Base-by-base conservation (phyloP, 176 grass and related monocot species). In the Saccharum spontaneum region DNA sequence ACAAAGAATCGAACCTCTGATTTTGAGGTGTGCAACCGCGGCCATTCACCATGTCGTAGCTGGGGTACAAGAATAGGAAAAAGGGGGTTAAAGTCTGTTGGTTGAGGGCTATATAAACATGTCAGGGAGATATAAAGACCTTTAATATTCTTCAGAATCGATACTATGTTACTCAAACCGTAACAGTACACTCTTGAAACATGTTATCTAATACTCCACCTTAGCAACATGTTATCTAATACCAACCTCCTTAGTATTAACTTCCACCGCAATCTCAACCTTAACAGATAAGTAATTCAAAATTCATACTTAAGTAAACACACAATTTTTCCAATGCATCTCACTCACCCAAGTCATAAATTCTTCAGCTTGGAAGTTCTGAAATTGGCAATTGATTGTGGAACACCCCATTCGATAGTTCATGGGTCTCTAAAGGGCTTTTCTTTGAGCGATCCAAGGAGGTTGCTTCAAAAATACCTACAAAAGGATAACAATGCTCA, bases 391-490 rank as follows among this genome's bases (percentile, higher is more conserved):
- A 90, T 14, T 92, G 89, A 26, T 84, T 92, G 69, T 91, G 90
- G 79, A 96, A 91, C 34, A 55, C 49, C 67, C 90, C 93, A 83
- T 96, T 91, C 16, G 88, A 84, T 76, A 86, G 83, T 71, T 94
- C 93, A 86, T 94, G 91, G 57, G 89, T 49, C 86, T 94, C 97
- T 62, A 88, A 82, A 77, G 91, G 90, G 36, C 82, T 88, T 91
- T 82, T 99, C 79, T 89, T 92, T 65, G 89, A 91, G 60, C 84
- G 90, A 14, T 94, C 97, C 50, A 99, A 65, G 48, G 94, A 96
- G 7, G 97, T 99, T 86, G 94, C 88, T 92, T 96, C 88, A 83
- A 91, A 96, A 91, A 96, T 99, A 84, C 97, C 97, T 99, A 83
- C 16, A 86, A 81, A 69, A 54, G 43, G 16, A 73, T 55, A 60